Percentiles rank a stretch among this genome's conserved stretches.
These are phyloP conservation scores for Neurospora sp. DNA, from an alignment of 495 filamentous ascomycete genomes.

Conservation along the genomic window DNA sequence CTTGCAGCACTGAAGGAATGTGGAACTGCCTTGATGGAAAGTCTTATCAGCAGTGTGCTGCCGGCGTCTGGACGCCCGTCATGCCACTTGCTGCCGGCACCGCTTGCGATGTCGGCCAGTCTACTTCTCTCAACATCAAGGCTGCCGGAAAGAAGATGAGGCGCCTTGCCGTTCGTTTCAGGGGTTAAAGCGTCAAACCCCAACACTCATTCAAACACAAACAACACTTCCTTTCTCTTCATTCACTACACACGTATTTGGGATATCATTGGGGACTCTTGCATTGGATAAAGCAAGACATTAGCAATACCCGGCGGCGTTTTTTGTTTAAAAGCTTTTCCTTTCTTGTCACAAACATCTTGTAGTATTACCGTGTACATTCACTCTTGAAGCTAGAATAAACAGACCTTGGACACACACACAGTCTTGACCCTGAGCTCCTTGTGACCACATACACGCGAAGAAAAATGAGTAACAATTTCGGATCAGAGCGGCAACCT, in stretches of 20 bases:
- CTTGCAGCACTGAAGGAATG: slow-evolving; percentile 31
- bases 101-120: slow-evolving; percentile 24
- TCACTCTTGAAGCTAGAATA: background rate
- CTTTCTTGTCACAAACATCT: background rate
- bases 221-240: background rate
- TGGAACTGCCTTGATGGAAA: slow-evolving; percentile 36
- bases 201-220: background rate
- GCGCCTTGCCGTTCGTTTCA: slow-evolving; percentile 15
- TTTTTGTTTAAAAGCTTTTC: background rate
- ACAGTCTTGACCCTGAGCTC: background rate
- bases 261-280: background rate
- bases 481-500: background rate
- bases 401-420: background rate
- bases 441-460: background rate
- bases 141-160: slow-evolving; percentile 16
- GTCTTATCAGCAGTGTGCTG: slow-evolving; percentile 35
- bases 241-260: background rate
- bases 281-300: background rate
- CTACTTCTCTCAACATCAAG: slow-evolving; percentile 19
- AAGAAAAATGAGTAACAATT: background rate
- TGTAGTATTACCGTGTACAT: background rate
- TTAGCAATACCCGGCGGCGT: background rate
- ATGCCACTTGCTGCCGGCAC: slow-evolving; percentile 30
- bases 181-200: slow-evolving; percentile 11
- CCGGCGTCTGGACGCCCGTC: slow-evolving; percentile 31